A percentile compares a stretch with the other conserved stretches of the same genome.
These are phyloP conservation scores for Solanum lycopersicoides DNA, from an alignment of 257 asterid genomes.

Conservation along the genomic window DNA sequence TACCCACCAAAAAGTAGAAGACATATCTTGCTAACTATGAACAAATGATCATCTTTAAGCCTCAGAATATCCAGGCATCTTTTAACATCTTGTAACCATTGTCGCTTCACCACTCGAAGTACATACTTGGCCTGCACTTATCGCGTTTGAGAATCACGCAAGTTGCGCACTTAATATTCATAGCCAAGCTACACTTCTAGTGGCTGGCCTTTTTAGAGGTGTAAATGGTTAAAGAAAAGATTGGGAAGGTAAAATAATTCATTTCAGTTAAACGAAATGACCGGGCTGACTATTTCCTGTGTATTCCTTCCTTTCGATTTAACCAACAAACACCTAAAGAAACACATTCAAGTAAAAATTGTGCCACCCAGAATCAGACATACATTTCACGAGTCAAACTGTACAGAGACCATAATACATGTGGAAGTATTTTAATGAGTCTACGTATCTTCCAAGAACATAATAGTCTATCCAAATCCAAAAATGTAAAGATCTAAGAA, in stretches of 20 bases:
- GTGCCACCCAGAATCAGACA: background rate
- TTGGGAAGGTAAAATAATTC: background rate
- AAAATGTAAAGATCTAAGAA: background rate
- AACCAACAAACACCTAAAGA: background rate
- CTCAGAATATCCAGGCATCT: background rate
- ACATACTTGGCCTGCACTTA: background rate
- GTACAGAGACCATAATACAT: background rate
- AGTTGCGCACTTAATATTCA: background rate
- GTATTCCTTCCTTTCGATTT: background rate
- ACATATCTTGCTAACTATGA: background rate
- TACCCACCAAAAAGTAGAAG: background rate
- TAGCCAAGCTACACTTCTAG: background rate
- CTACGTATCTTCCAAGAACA: background rate
- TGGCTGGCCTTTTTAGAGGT: background rate
- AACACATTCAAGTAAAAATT: background rate
- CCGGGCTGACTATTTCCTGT: background rate
- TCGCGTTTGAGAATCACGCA: background rate
- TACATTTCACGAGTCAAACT: background rate
- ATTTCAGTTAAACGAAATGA: background rate
- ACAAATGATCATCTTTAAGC: background rate
- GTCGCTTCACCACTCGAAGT: background rate
- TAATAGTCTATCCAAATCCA: background rate
- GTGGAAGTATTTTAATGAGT: background rate
- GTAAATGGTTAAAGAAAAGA: background rate
- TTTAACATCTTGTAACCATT: background rate